These are phyloP conservation scores for Flammula alnicola DNA, from an alignment of 1,284 basidiomycete genomes.

Conservation along the genomic window DNA sequence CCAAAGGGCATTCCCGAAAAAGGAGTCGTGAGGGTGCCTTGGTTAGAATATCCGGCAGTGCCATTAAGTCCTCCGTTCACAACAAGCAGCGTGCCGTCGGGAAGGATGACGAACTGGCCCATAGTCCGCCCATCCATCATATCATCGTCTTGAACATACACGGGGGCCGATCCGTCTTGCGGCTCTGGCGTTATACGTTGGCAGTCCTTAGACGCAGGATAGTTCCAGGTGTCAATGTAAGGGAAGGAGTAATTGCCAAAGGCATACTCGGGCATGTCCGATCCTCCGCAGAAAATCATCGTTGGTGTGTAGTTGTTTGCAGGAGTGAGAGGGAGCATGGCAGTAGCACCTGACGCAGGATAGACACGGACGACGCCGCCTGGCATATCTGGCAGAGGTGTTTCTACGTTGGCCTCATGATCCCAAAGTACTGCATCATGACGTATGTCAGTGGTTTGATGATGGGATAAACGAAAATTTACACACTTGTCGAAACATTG, in stretches of 20 bases:
- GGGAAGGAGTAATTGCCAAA: conserved; percentile 77
- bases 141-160: conserved; percentile 73
- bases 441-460: neutral
- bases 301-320: conserved; percentile 89
- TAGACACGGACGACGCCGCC: conserved; percentile 83
- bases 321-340: conserved; percentile 91
- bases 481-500: conserved; percentile 77
- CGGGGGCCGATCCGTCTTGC: conserved; percentile 55
- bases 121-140: conserved; percentile 80
- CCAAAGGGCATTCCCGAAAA: conserved; percentile 60
- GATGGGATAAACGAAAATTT: conserved; percentile 11
- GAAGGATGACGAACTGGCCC: conserved; percentile 53
- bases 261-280: conserved; percentile 69
- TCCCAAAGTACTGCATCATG: conserved; percentile 64
- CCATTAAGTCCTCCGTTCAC: conserved; percentile 84
- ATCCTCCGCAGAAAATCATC: conserved; percentile 89
- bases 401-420: conserved; percentile 62
- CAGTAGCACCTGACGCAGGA: conserved; percentile 89
- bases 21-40: conserved; percentile 24
- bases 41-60: conserved; percentile 69
- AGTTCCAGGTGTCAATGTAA: conserved; percentile 64
- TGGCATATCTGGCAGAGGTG: conserved; percentile 65
- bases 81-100: conserved; percentile 75
- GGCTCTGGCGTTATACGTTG: conserved; percentile 85
- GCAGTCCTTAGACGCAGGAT: conserved; percentile 67